Evolutionary conservation across 177 flowering plant species (phyloP), one percentile per base, ranked within the genome.

Genomic region (Telopea speciosissima): DNA sequence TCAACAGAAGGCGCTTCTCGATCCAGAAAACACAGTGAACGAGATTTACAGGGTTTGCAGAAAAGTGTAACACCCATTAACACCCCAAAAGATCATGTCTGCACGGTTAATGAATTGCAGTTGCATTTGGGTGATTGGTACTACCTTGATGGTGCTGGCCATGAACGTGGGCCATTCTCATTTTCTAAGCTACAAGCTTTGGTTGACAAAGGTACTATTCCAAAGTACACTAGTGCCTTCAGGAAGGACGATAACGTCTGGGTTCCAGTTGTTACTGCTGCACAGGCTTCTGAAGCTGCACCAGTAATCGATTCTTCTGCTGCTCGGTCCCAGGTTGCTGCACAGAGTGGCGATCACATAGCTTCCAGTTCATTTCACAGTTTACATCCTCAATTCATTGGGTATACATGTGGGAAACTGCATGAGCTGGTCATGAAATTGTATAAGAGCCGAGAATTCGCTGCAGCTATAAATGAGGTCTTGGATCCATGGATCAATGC

Each of bases 381-480:
- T 71, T 68, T 81, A 74, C 91, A 96, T 77, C 99, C 99, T 22
- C 99, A 96, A 72, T 96, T 90, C 72, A 82, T 96, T 79, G 98
- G 97, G n/a, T 91, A 84, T 74, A 89, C 90, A n/a, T 86, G 91
- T 62, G 98, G 95, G 31, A 96, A 85, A 81, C 87, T 96, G 26
- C 99, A 96, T 79, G 97, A 91, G 74, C 76, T 96, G 83, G 98
- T 96, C 36, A 96, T 96, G 99, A 93, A 87, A 79, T 88, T 94
- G n/a, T 93, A 83, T 79, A 96, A 85, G 83, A 93, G 91, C 68
- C 79, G 99, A 68, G 99, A 96, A 78, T 90, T 96, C 81, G 92
- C 98, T 71, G 90, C 95, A 54, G 93, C 96, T 31, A 85, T 93
- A 76, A 91, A 93, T 86, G 97, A 93, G 80, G 95, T 90, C 36